phyloP scores from a whole-genome alignment of 2,329 filamentous ascomycete genomes.

The Fusarium hainanense region DNA sequence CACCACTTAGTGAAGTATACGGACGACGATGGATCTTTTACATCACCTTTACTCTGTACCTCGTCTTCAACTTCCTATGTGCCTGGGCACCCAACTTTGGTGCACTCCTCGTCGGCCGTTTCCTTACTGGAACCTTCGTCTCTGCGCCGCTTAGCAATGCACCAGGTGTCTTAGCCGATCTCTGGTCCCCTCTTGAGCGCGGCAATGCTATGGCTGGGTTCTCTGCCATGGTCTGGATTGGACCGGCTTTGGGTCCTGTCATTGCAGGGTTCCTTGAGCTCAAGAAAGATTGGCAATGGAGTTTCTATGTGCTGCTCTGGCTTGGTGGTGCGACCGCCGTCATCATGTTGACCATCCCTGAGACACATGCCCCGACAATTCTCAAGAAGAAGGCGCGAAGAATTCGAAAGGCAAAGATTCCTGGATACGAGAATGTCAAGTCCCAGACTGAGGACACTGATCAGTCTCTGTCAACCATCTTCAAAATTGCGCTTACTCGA shows the following conservation, averaged over 20 bases:
- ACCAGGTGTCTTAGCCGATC: slow-evolving; percentile 80
- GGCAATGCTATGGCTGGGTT: slow-evolving; percentile 87
- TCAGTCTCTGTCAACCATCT: slow-evolving; percentile 56
- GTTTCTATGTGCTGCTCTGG: slow-evolving; percentile 58
- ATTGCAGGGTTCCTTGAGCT: slow-evolving; percentile 79
- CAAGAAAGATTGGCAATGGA: slow-evolving; percentile 70
- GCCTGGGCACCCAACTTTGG: slow-evolving; percentile 77
- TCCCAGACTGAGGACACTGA: slow-evolving; percentile 24
- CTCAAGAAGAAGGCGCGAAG: slow-evolving; percentile 54
- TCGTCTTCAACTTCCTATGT: slow-evolving; percentile 80
- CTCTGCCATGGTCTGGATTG: slow-evolving; percentile 79
- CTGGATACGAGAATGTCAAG: slow-evolving; percentile 31
- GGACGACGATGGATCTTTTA: slow-evolving; percentile 70
- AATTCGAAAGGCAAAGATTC: slow-evolving; percentile 28
- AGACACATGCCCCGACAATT: slow-evolving; percentile 84
- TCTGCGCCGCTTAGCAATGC: slow-evolving; percentile 84
- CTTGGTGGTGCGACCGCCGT: slow-evolving; percentile 86
- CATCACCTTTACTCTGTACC: slow-evolving; percentile 70
- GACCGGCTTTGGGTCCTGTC: slow-evolving; percentile 62
- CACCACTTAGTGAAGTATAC: slow-evolving; percentile 77
- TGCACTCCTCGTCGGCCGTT: slow-evolving; percentile 78
- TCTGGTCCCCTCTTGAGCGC: slow-evolving; percentile 81
- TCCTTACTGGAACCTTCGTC: slow-evolving; percentile 82
- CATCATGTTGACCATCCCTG: slow-evolving; percentile 81
- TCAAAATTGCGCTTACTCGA: slow-evolving; percentile 74